These are phyloP conservation scores for Fagopyrum homotropicum DNA, from an alignment of 148 eudicot genomes.

Conservation along the genomic window DNA sequence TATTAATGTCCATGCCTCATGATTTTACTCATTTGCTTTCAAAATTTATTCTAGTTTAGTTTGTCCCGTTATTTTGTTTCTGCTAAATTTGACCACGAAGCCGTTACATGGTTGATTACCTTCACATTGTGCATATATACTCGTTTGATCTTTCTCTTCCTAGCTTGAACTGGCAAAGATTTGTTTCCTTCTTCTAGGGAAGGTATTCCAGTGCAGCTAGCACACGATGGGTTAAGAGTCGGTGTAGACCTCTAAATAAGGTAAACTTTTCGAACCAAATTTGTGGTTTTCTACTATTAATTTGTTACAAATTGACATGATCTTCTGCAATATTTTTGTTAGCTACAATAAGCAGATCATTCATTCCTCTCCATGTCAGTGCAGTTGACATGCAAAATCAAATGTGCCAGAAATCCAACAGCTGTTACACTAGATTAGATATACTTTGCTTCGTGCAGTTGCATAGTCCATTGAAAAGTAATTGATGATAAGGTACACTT, in stretches of 20 bases:
- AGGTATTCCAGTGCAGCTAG: constrained; percentile 90
- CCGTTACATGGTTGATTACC: background rate
- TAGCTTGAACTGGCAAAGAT: background rate
- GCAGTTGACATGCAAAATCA: background rate
- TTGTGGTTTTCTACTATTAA: background rate
- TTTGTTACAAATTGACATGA: background rate
- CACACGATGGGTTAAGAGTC: constrained; percentile 80
- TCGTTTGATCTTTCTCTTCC: background rate
- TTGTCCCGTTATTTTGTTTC: background rate
- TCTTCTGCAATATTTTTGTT: background rate
- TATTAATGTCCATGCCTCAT: too few species aligned
- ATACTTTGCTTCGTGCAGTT: background rate
- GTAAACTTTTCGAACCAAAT: constrained; percentile 10
- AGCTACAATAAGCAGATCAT: background rate
- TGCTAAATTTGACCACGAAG: background rate
- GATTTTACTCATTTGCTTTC: too few species aligned
- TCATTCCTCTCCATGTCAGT: background rate
- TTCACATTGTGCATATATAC: background rate
- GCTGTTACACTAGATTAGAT: background rate
- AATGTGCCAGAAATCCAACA: background rate
- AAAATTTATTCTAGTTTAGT: background rate
- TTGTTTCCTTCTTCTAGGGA: constrained; percentile 37
- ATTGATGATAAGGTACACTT: background rate
- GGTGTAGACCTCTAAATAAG: constrained; percentile 58
- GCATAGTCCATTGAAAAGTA: background rate